These are phyloP conservation scores for Trichosporon asahii DNA, from an alignment of 1,284 basidiomycete species.

Conservation along the genomic window DNA sequence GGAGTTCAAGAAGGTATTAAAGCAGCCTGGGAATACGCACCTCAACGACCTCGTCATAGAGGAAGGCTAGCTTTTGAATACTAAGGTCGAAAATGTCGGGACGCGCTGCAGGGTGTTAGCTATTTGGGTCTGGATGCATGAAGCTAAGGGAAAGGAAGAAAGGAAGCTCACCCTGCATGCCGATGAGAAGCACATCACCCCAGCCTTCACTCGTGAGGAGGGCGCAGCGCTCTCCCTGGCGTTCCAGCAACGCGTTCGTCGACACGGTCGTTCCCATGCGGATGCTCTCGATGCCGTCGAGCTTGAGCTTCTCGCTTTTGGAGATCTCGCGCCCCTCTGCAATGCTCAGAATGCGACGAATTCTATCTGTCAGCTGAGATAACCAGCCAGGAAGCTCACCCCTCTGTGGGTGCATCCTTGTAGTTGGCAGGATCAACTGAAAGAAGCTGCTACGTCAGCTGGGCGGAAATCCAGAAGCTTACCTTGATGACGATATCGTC, in stretches of 20 bases:
- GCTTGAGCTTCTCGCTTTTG: constrained; percentile 60
- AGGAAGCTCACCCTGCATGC: constrained; percentile 36
- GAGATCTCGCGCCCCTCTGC: constrained; percentile 66
- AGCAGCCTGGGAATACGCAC: constrained; percentile 50
- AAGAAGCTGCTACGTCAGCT: constrained; percentile 58
- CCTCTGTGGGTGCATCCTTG: constrained; percentile 76
- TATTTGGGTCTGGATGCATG: too few species aligned
- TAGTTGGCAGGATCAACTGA: constrained; percentile 86
- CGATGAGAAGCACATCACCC: constrained; percentile 39
- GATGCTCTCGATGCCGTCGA: constrained; percentile 35
- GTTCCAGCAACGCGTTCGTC: constrained; percentile 91
- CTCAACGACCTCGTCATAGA: constrained; percentile 80
- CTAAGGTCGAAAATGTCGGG: constrained; percentile 83
- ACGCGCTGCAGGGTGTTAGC: constrained; percentile 51
- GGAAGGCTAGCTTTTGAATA: constrained; percentile 70
- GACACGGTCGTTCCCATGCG: constrained; percentile 60
- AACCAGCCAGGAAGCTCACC: constrained; percentile 15
- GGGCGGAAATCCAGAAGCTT: neutral
- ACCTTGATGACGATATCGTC: constrained; percentile 36
- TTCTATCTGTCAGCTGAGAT: constrained; percentile 55
- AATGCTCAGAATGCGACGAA: constrained; percentile 78
- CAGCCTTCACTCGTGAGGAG: constrained; percentile 88
- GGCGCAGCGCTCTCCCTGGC: constrained; percentile 88
- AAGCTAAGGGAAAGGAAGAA: neutral
- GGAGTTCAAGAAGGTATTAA: neutral